Evolutionary conservation across 2,329 filamentous ascomycete genomes (phyloP), one percentile per base, ranked within the genome.

Genomic region (Cladophialophora psammophila): DNA sequence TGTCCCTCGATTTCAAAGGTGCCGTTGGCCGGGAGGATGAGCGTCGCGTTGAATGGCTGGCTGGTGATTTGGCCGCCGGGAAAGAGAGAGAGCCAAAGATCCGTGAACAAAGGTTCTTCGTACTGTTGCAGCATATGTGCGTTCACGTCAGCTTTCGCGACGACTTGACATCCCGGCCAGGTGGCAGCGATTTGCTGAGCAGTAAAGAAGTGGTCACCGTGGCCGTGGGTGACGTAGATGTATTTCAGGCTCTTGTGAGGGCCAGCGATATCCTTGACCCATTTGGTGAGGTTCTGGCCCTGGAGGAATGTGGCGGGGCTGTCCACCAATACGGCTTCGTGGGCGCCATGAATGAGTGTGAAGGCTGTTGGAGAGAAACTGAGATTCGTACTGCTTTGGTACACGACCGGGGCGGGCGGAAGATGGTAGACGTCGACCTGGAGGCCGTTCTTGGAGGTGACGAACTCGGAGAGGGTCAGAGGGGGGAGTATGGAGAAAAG

Each of bases 221-320:
- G 79, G 20, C 78, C 78, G 55, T 81, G 79, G 0, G 79, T 82
- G 57, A 80, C 76, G 70, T 80, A 81, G 26, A 81, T 77, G 36
- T 75, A 75, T 5, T 67, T 71, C 0, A 81, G 69, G 1, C 71
- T 71, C 32, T 75, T 76, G 18, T 64, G 66, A 0, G 74, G 75
- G 1, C 53, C 53, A 1, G 76, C 72, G 2, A 73, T 76, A 0
- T 65, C 63, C n/a, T 77, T 71, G 65, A 81, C 78, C 79, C 79
- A 82, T 10, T 73, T 64, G 4, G 72, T 74, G 2, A 81, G 71
- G 1, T 72, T 74, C 12, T 74, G 61, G 1, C 73, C 75, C 65
- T 80, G 75, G 1, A 67, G 40, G 15, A 72, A 73, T 26, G 63
- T 65, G 26, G 63, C 63, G 70, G 78, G 70, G 72, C 78, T 76